A percentile compares a stretch with the other conserved stretches of the same genome.
Evolutionary conservation across 208 protist genomes (phyloP).

Genomic region (Wallacemonas sp.): DNA sequence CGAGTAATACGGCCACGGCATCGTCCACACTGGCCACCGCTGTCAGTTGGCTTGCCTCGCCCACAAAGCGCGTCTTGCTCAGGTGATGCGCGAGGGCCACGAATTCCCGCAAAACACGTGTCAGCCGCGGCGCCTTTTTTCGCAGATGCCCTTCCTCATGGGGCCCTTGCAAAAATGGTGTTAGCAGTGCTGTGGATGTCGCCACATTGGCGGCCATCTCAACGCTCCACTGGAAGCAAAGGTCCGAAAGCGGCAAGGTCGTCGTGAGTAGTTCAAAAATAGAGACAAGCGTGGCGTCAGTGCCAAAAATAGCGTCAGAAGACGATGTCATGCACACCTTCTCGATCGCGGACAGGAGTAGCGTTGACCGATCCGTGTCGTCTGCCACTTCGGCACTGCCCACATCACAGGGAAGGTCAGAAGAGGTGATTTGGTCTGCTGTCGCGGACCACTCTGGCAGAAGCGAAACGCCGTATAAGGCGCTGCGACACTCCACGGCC

Average conservation of each 20-base stretch:
- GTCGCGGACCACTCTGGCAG: neutral
- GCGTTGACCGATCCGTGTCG: neutral
- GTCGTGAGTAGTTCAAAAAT: slow-evolving; percentile 35
- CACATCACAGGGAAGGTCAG: neutral
- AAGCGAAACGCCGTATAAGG: slow-evolving; percentile 10
- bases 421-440: neutral
- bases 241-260: slow-evolving; percentile 37
- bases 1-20: neutral
- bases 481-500: slow-evolving; percentile 10
- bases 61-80: neutral
- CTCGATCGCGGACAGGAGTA: slow-evolving; percentile 35
- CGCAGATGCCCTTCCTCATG: neutral
- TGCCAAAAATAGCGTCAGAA: slow-evolving; percentile 58
- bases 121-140: neutral
- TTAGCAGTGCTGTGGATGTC: neutral
- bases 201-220: slow-evolving; percentile 28
- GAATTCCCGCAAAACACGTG: neutral
- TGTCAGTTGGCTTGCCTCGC: neutral
- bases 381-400: neutral
- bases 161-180: neutral
- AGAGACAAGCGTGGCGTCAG: slow-evolving; percentile 24
- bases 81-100: slow-evolving; percentile 18
- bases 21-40: neutral
- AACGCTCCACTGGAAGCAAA: slow-evolving; percentile 36
- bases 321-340: slow-evolving; percentile 33